Base-by-base conservation (phyloP, 2,329 filamentous ascomycete genomes). In the Pseudogymnoascus sp. region DNA sequence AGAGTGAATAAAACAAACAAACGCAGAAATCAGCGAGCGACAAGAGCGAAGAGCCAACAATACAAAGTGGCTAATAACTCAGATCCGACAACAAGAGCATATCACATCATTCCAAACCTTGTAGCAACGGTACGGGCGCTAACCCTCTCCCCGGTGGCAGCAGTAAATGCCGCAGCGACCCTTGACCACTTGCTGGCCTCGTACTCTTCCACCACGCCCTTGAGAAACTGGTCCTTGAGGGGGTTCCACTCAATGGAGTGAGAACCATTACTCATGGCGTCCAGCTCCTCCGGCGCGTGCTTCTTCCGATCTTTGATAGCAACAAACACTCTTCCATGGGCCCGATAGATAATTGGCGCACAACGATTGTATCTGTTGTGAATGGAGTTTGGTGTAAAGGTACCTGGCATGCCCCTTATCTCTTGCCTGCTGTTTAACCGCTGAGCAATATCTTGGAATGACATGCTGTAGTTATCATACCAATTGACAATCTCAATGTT, bases 401-500 rank as follows among this genome's bases (percentile, higher is more conserved):
- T 65, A 3, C 68, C 69, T 2, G 59, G 22, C 4, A 37, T 62
- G 4, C 72, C 72, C 1, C 38, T 26, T 0, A 26, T 22, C 14
- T 71, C 61, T 2, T 70, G 66, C 6, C 66, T 43, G 1, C 62
- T 28, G 28, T 74, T 74, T 12, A 73, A 59, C 1, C 12, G 19
- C 0, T 68, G 61, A 0, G 62, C 66, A 31, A 73, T 72, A 2
- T 72, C 60, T 0, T 28, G n/a, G 16, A 70, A 73, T 4, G 43
- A 40, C 26, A 65, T 22, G 10, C 59, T 56, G 2, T 66, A 53
- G 4, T 63, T 65, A 19, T 74, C 72, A 14, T 67, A 66, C 61
- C 71, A 40, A 14, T 73, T 69, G 62, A 74, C 69, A 38, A 74
- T 73, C 1, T 22, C 53, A 10, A 73, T 67, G 16, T 74, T 74